These are phyloP conservation scores for Boeremia exigua DNA, from an alignment of 2,329 filamentous ascomycete species.

Conservation along the genomic window DNA sequence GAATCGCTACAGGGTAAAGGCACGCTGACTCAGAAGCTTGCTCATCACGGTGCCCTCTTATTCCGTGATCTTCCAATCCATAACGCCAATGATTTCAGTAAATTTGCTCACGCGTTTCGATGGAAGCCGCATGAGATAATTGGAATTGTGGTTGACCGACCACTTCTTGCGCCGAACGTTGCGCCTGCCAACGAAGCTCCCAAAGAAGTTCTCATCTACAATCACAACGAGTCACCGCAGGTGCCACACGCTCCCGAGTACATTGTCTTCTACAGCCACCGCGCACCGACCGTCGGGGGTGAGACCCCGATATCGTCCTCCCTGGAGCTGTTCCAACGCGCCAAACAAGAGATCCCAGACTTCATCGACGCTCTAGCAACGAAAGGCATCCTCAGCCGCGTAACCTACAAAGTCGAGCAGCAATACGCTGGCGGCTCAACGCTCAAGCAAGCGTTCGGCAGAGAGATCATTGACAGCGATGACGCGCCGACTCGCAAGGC, in stretches of 20 bases:
- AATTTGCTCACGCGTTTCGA: background rate
- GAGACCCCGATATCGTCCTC: background rate
- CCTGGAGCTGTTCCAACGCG: background rate
- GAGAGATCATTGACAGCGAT: background rate
- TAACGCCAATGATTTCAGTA: background rate
- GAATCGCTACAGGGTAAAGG: background rate
- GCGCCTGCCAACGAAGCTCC: background rate
- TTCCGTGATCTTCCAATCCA: background rate
- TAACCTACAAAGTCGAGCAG: background rate
- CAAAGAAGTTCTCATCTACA: conserved; percentile 1
- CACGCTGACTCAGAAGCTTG: background rate
- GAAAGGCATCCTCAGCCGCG: background rate
- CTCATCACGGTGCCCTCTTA: background rate
- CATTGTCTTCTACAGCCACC: background rate
- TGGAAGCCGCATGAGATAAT: background rate
- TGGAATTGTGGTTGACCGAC: background rate
- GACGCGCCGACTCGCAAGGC: background rate
- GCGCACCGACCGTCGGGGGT: background rate
- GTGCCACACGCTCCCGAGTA: background rate
- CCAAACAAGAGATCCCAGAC: background rate
- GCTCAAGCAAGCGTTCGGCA: background rate
- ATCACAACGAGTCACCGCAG: background rate
- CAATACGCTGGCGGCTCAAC: background rate
- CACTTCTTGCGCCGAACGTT: background rate
- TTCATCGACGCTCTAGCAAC: background rate